Percentiles rank a stretch among this genome's conserved stretches.
phyloP scores from a whole-genome alignment of 768 basidiomycete species.

The Auriscalpium vulgare region DNA sequence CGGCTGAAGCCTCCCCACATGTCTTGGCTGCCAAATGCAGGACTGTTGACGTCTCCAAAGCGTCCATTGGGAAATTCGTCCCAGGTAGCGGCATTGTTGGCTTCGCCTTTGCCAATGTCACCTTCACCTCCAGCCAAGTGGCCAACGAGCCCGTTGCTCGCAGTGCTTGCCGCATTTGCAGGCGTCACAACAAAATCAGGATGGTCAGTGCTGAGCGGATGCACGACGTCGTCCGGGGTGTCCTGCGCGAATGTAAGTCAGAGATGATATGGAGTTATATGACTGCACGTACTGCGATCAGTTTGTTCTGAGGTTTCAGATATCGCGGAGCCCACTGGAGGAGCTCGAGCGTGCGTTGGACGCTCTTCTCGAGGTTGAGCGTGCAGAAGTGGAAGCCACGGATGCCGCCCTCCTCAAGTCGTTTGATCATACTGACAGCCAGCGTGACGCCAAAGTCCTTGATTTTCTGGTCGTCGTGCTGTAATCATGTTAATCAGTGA shows the following conservation, averaged over 20 bases:
- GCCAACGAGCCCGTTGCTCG: conserved; percentile 45
- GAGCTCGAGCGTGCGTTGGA: conserved; percentile 73
- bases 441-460: conserved; percentile 92
- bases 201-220: conserved; percentile 16
- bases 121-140: conserved; percentile 41
- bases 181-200: conserved; percentile 52
- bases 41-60: conserved; percentile 96
- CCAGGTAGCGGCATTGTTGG: conserved; percentile 75
- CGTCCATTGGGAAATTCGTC: conserved; percentile 98
- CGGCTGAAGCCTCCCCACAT: conserved; percentile 69
- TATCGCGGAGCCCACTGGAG: conserved; percentile 55
- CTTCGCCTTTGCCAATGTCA: conserved; percentile 63
- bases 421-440: conserved; percentile 71
- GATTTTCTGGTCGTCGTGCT: conserved; percentile 91
- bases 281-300: conserved; percentile 46
- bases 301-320: conserved; percentile 44
- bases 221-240: conserved; percentile 21
- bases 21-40: conserved; percentile 81
- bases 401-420: conserved; percentile 46
- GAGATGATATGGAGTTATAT: conserved; percentile 2
- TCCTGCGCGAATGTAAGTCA: conserved; percentile 17
- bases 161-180: conserved; percentile 53
- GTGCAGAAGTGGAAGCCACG: conserved; percentile 91
- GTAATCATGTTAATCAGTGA: background rate
- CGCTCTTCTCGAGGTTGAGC: conserved; percentile 93